phyloP scores from a whole-genome alignment of 441 rosid species.

The Adansonia madagascariensis region DNA sequence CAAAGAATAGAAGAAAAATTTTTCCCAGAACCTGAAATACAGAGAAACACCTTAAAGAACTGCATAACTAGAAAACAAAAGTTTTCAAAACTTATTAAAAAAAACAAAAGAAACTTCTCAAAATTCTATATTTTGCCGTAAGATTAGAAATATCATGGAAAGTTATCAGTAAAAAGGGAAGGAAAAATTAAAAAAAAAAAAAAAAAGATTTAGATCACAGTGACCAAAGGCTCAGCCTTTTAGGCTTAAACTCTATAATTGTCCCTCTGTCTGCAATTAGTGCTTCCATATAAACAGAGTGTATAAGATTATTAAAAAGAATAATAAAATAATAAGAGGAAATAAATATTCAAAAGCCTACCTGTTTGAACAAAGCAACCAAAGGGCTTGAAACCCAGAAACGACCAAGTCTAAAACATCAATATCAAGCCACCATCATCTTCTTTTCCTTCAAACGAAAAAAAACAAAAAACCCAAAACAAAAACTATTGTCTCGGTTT shows the following conservation, averaged over 20 bases:
- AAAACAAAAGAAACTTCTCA: not conserved
- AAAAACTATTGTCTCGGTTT: not conserved
- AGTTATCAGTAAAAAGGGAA: not conserved
- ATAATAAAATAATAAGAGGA: not conserved
- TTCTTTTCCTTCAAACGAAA: slow-evolving; percentile 3
- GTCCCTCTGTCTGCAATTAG: not conserved
- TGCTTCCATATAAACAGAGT: not conserved
- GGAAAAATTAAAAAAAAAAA: not conserved
- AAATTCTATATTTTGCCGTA: not conserved
- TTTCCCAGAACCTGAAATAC: slow-evolving; percentile 31
- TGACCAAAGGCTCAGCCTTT: not conserved
- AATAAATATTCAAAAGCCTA: slow-evolving; percentile 16
- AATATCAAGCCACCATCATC: slow-evolving; percentile 22
- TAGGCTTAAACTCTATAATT: not conserved
- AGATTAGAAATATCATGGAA: not conserved
- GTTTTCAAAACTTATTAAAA: not conserved
- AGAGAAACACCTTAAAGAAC: slow-evolving; percentile 3
- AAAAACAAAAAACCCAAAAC: not conserved
- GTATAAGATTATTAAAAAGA: not conserved
- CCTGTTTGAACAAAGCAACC: slow-evolving; percentile 32
- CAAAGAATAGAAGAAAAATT: not conserved
- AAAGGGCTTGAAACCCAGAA: slow-evolving; percentile 21
- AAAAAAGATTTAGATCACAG: not conserved
- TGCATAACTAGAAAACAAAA: not conserved
- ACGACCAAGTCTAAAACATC: slow-evolving; percentile 32